Conservation (phyloP, 2,329 filamentous ascomycete species). For the Colletotrichum sp. region DNA sequence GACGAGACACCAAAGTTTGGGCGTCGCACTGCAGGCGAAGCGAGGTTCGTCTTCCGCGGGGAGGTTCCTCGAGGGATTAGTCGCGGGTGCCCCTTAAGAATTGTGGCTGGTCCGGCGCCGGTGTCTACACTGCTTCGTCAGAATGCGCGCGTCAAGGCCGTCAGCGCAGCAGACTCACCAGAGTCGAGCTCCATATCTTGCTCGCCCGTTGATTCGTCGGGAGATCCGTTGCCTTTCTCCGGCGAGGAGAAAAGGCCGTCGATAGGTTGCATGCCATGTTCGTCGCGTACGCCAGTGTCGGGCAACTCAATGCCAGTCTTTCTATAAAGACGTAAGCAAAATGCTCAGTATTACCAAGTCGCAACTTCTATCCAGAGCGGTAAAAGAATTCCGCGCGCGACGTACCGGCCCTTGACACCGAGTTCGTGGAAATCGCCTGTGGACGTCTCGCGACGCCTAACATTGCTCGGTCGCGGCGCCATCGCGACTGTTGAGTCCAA, state of each 20-base stretch:
- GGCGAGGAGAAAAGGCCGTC: conserved; percentile 91
- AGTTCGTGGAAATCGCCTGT: conserved; percentile 46
- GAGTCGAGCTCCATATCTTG: conserved; percentile 59
- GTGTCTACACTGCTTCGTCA: conserved; percentile 42
- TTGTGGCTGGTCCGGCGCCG: conserved; percentile 57
- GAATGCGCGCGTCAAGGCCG: neutral
- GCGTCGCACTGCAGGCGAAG: conserved; percentile 66
- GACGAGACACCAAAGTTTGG: conserved; percentile 60
- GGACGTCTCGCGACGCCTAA: conserved; percentile 34
- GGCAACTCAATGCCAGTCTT: conserved; percentile 87
- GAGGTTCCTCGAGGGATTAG: conserved; percentile 40
- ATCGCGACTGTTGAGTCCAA: conserved; percentile 1
- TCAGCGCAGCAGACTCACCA: conserved; percentile 40
- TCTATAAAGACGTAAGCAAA: conserved; percentile 48
- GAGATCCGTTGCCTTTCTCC: conserved; percentile 47
- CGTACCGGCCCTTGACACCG: conserved; percentile 55
- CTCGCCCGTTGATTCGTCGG: conserved; percentile 38
- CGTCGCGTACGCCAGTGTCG: conserved; percentile 82
- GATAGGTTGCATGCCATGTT: conserved; percentile 88
- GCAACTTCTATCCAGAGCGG: neutral
- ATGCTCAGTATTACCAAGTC: neutral
- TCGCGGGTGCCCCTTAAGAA: conserved; percentile 49
- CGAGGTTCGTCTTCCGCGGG: conserved; percentile 66
- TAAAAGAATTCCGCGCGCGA: neutral
- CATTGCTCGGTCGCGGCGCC: conserved; percentile 15